Evolutionary conservation across 2,329 filamentous ascomycete genomes (phyloP).

Genomic region (Colletotrichum phormii): DNA sequence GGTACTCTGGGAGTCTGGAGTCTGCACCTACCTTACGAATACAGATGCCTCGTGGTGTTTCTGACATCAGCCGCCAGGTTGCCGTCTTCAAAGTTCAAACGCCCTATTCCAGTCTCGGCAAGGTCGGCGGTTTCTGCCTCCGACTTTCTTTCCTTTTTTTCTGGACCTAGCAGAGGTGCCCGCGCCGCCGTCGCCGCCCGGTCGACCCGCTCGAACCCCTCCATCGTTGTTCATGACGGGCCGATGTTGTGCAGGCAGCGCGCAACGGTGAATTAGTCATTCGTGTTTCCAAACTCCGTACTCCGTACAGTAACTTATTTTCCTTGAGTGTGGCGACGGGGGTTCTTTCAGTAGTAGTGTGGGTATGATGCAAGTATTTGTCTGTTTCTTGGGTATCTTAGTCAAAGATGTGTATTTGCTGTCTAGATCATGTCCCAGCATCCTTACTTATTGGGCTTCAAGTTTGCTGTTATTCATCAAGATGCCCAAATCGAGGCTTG

Average conservation of each 20-base stretch:
- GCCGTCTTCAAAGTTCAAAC: conserved; percentile 4
- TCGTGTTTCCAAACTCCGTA: background rate
- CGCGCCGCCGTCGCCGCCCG: too few species aligned
- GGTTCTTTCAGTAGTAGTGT: background rate
- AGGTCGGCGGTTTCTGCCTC: conserved; percentile 23
- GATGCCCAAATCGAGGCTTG: background rate
- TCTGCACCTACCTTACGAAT: too few species aligned
- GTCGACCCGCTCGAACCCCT: background rate
- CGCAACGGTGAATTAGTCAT: background rate
- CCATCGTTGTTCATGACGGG: background rate
- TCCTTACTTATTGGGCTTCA: background rate
- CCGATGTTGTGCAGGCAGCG: background rate
- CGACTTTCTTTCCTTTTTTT: background rate
- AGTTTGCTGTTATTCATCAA: background rate
- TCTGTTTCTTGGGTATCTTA: background rate
- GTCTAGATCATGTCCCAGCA: too few species aligned
- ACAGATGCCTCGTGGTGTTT: background rate
- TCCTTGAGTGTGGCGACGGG: background rate
- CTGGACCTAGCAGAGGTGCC: background rate
- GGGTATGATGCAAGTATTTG: background rate
- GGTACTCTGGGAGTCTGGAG: too few species aligned
- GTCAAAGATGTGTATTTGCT: background rate
- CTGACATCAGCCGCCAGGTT: conserved; percentile 30
- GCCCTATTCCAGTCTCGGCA: background rate
- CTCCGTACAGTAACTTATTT: background rate